Conservation (phyloP, 371 early-diverging fungal genomes). For the Mucor racemosus region DNA sequence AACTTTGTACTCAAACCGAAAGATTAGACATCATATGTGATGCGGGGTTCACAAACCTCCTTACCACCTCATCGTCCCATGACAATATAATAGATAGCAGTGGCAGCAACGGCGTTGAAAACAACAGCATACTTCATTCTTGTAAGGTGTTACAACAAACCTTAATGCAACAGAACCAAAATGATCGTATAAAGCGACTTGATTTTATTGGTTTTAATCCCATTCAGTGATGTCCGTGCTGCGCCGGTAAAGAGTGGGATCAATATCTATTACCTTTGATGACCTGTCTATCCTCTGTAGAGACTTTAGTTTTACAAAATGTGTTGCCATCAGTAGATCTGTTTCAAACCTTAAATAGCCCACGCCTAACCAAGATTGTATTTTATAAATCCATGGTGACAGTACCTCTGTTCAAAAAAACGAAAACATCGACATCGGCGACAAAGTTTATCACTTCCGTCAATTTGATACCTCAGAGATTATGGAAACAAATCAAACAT, state of each 20-base stretch:
- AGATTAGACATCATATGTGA: slow-evolving; percentile 31
- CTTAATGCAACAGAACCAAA: neutral
- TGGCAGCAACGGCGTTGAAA: neutral
- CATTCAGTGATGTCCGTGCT: slow-evolving; percentile 34
- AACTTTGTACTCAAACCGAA: slow-evolving; percentile 21
- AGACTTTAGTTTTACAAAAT: slow-evolving; percentile 21
- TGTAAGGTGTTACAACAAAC: neutral
- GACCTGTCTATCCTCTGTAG: slow-evolving; percentile 1
- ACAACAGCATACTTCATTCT: neutral
- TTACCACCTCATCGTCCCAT: neutral
- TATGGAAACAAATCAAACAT: slow-evolving; percentile 24
- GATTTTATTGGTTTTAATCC: slow-evolving; percentile 27
- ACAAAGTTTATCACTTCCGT: slow-evolving; percentile 5
- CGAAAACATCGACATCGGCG: neutral
- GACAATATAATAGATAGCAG: neutral
- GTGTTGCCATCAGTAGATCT: slow-evolving; percentile 29
- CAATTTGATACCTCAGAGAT: slow-evolving; percentile 8
- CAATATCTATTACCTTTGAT: slow-evolving; percentile 19
- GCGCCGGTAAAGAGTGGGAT: slow-evolving; percentile 36
- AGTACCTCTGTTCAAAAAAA: slow-evolving; percentile 5
- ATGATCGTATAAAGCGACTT: slow-evolving; percentile 15
- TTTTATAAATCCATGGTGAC: slow-evolving; percentile 16
- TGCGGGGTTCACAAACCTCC: slow-evolving; percentile 14
- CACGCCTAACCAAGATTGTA: slow-evolving; percentile 8
- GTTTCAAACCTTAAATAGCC: slow-evolving; percentile 5